Conservation (phyloP, 2,329 filamentous ascomycete species). For the Talaromyces sp. region DNA sequence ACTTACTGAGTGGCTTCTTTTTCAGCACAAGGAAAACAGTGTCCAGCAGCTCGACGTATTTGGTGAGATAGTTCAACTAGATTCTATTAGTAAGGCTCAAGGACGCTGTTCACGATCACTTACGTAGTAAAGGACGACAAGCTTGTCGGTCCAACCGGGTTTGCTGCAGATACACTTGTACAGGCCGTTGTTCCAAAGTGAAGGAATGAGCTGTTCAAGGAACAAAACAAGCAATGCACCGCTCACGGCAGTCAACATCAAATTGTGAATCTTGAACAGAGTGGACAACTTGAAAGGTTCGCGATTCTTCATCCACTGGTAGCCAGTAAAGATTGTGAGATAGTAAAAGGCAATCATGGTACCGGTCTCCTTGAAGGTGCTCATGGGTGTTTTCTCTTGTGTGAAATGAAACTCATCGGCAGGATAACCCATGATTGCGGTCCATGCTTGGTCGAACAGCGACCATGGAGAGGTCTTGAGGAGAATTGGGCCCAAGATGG, state of each 20-base stretch:
- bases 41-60: conserved; percentile 87
- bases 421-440: conserved; percentile 67
- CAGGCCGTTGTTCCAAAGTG: conserved; percentile 70
- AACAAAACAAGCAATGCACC: conserved; percentile 71
- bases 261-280: conserved; percentile 87
- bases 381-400: conserved; percentile 75
- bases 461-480: conserved; percentile 61
- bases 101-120: conserved; percentile 35
- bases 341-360: conserved; percentile 76
- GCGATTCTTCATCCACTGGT: conserved; percentile 79
- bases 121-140: conserved; percentile 90
- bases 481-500: conserved; percentile 11
- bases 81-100: background rate
- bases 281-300: conserved; percentile 75
- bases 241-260: conserved; percentile 79
- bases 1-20: conserved; percentile 78
- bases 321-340: conserved; percentile 78
- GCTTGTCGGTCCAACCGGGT: conserved; percentile 81
- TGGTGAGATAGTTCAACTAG: conserved; percentile 89
- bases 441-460: conserved; percentile 78
- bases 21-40: conserved; percentile 92
- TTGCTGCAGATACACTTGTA: conserved; percentile 76
- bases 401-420: conserved; percentile 77
- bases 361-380: conserved; percentile 72
- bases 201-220: conserved; percentile 78